These are phyloP conservation scores for Orobanche coerulescens DNA, from an alignment of 257 asterid species.

Conservation along the genomic window DNA sequence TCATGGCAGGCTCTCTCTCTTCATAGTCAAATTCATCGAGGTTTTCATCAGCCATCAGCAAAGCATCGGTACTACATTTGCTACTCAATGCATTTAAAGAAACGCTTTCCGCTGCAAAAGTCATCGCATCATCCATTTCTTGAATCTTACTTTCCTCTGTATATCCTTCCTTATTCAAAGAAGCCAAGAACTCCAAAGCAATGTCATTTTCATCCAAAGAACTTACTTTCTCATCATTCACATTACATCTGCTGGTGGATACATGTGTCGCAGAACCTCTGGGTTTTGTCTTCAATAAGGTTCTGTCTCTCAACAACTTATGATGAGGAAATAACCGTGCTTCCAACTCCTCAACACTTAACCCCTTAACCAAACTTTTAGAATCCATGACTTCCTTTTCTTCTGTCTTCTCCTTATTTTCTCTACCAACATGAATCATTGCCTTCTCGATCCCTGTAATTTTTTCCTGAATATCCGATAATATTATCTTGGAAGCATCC, in stretches of 20 bases:
- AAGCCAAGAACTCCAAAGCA: slow-evolving; percentile 32
- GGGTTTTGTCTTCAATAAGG: slow-evolving; percentile 37
- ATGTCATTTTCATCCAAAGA: slow-evolving; percentile 35
- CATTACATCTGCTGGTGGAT: slow-evolving; percentile 21
- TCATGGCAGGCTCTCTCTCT: slow-evolving; percentile 42
- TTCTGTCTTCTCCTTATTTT: slow-evolving; percentile 21
- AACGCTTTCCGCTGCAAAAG: slow-evolving; percentile 22
- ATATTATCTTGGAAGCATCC: slow-evolving; percentile 68
- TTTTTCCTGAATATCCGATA: slow-evolving; percentile 75
- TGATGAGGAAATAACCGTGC: slow-evolving; percentile 82
- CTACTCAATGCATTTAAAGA: slow-evolving; percentile 24
- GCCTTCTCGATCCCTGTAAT: slow-evolving; percentile 81
- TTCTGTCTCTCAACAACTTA: slow-evolving; percentile 63
- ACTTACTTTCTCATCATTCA: slow-evolving; percentile 21
- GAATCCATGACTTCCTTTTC: slow-evolving; percentile 25
- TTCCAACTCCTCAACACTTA: slow-evolving; percentile 58
- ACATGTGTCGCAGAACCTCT: slow-evolving; percentile 19
- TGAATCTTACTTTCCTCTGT: slow-evolving; percentile 33
- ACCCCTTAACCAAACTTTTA: slow-evolving; percentile 40
- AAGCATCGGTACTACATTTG: slow-evolving; percentile 31
- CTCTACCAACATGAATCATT: slow-evolving; percentile 40
- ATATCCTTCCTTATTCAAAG: slow-evolving; percentile 22
- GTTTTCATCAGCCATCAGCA: slow-evolving; percentile 55
- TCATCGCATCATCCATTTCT: slow-evolving; percentile 40
- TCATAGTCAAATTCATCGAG: slow-evolving; percentile 57